Base-by-base conservation (phyloP, 208 protist species). In the Trypanosoma avium region DNA sequence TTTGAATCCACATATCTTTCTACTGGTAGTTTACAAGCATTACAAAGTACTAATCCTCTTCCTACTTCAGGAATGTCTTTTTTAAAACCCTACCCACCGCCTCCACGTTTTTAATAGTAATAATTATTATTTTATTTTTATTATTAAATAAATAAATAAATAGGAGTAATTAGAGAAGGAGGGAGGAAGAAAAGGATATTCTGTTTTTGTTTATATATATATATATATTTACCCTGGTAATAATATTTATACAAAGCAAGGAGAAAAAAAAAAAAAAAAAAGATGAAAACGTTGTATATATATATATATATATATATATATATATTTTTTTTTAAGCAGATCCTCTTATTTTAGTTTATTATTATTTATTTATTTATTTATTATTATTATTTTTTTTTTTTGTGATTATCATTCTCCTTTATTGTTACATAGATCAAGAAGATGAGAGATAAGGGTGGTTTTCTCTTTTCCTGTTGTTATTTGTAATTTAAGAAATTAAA, bases 1-100 rank as follows among this genome's bases (percentile, higher is more conserved):
- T 32, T 73, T 38, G 71, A 77, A 32, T 61, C 56, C 2, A 56
- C 71, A 29, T 75, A 75, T 53, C 43, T 56, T 26, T 75, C 69
- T 9, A 26, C 61, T 35, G 33, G 27, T 17, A 46, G 62, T 42
- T n/a, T 74, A 7, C 61, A 30, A 19, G 35, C 42, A 15, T 57
- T 52, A 3, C 38, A 24, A 13, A 26, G 10, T 9, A 22, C 15
- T n/a, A 17, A 52, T 24, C 0, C 1, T 0, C 3, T 9, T n/a
- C 17, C 7, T 29, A 3, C 26, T 32, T 32, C 22, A 12, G 7
- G 22, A 2, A 1, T 6, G 1, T 52, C 47, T 5, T 52, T 32
- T 29, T 9, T 9, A 0, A n/a, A 12, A 19, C 7, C 15, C 29
- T 57, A 30, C 4, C 15, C 17, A 1, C 10, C 30, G 22, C 12